Percentiles rank a stretch among this genome's conserved stretches.
Conservation (phyloP, 2,329 filamentous ascomycete genomes). For the Teratosphaeriaceae sp. region DNA sequence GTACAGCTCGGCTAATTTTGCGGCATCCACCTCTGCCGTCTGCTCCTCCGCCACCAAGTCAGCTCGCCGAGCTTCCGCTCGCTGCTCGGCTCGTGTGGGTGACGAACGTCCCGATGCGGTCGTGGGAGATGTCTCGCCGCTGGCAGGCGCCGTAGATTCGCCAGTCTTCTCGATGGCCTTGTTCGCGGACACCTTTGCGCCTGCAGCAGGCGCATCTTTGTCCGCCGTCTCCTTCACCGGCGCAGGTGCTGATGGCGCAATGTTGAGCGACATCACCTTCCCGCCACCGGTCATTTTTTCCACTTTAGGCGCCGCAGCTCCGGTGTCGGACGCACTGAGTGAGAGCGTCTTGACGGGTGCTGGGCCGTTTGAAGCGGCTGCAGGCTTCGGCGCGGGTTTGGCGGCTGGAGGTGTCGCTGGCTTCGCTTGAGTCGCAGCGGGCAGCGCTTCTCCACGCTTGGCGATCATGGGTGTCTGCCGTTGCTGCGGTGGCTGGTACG, state of each 20-base stretch:
- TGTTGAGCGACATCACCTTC: constrained; percentile 67
- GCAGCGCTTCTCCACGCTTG: constrained; percentile 50
- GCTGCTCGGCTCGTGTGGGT: constrained; percentile 48
- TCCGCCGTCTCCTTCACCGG: constrained; percentile 42
- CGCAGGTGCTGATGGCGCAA: constrained; percentile 39
- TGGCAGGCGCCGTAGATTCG: constrained; percentile 50
- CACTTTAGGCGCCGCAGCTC: constrained; percentile 47
- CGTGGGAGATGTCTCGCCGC: constrained; percentile 70
- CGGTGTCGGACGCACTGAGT: constrained; percentile 42
- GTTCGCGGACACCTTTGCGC: constrained; percentile 74
- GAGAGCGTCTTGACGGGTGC: constrained; percentile 54
- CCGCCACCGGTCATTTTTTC: constrained; percentile 44
- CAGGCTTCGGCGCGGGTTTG: constrained; percentile 43
- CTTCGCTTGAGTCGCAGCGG: constrained; percentile 40
- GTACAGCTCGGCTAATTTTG: constrained; percentile 89
- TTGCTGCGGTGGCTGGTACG: constrained; percentile 46
- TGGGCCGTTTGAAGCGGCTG: constrained; percentile 55
- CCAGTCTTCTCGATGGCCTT: constrained; percentile 93
- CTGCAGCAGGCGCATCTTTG: constrained; percentile 53
- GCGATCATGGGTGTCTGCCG: constrained; percentile 55
- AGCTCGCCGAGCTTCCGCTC: constrained; percentile 57
- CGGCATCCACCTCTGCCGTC: constrained; percentile 68
- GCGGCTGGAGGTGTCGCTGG: constrained; percentile 35
- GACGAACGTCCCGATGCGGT: constrained; percentile 81
- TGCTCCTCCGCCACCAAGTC: constrained; percentile 82